phyloP scores from a whole-genome alignment of 495 filamentous ascomycete species.

The Penicillium cinerascens region DNA sequence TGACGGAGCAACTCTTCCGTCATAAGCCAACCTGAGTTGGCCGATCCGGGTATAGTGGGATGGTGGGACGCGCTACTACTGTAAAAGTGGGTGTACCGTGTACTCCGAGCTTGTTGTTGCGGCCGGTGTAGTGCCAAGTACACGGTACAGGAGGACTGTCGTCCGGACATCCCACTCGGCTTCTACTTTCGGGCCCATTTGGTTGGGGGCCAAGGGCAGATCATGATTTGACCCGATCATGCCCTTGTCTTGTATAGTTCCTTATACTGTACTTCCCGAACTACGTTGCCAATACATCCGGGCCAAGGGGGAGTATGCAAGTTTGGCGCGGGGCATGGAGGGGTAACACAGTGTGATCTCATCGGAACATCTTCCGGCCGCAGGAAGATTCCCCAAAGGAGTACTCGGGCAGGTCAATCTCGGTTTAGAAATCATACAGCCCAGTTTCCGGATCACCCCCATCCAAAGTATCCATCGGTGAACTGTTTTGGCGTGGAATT shows the following conservation, averaged over 20 bases:
- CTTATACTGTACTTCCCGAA: background rate
- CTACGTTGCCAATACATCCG: background rate
- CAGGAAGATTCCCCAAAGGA: background rate
- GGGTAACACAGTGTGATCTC: slow-evolving; percentile 21
- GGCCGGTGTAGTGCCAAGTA: slow-evolving; percentile 17
- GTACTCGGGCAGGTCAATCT: background rate
- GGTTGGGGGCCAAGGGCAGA: background rate
- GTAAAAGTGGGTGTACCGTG: background rate
- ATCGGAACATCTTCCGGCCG: background rate
- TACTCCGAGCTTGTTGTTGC: background rate
- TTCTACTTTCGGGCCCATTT: slow-evolving; percentile 12
- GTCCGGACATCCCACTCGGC: slow-evolving; percentile 38
- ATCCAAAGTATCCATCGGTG: slow-evolving; percentile 24
- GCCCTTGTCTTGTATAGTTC: background rate
- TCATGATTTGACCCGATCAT: slow-evolving; percentile 19
- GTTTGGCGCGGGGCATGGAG: slow-evolving; percentile 39
- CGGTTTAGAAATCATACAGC: background rate
- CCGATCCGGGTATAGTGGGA: background rate
- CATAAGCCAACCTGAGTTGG: slow-evolving; percentile 17
- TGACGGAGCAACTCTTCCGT: slow-evolving; percentile 48
- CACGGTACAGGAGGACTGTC: slow-evolving; percentile 40
- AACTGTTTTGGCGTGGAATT: slow-evolving; percentile 26
- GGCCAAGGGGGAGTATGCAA: background rate
- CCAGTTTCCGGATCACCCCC: background rate
- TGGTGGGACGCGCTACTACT: slow-evolving; percentile 27